These are phyloP conservation scores for Penicillium argentinense DNA, from an alignment of 495 filamentous ascomycete genomes.

Conservation along the genomic window DNA sequence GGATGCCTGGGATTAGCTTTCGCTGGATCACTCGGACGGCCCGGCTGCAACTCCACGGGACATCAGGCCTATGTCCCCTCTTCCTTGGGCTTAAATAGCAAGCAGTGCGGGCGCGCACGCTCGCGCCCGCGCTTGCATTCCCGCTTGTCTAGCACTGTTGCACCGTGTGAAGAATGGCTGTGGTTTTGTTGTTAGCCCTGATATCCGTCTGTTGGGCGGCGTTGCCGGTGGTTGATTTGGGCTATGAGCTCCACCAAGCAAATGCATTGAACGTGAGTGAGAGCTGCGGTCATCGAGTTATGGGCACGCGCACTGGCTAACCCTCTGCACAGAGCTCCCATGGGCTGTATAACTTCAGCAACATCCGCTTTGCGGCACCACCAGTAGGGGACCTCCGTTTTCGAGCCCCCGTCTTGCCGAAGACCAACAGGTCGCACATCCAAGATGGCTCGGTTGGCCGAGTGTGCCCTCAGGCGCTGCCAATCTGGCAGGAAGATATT, in stretches of 20 bases:
- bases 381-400: conserved; percentile 55
- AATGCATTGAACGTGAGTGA: conserved; percentile 42
- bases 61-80: not conserved
- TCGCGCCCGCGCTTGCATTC: no score
- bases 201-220: conserved; percentile 20
- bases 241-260: conserved; percentile 51
- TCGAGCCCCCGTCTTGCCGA: conserved; percentile 44
- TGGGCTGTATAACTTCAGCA: conserved; percentile 55
- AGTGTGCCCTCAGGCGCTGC: conserved; percentile 52
- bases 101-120: no score
- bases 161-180: no score
- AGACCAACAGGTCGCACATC: conserved; percentile 32
- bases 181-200: conserved; percentile 9
- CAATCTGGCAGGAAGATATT: conserved; percentile 36
- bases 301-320: conserved; percentile 1
- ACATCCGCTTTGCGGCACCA: conserved; percentile 60
- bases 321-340: conserved; percentile 14
- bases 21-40: not conserved
- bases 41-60: not conserved
- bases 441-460: conserved; percentile 45
- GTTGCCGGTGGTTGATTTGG: conserved; percentile 50
- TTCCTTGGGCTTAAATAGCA: not conserved
- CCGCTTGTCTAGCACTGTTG: no score
- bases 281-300: not conserved
- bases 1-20: not conserved